Percentiles rank a stretch among this genome's conserved stretches.
Evolutionary conservation across 163 green algal genomes (phyloP).

Genomic region (Scenedesmus sp.): DNA sequence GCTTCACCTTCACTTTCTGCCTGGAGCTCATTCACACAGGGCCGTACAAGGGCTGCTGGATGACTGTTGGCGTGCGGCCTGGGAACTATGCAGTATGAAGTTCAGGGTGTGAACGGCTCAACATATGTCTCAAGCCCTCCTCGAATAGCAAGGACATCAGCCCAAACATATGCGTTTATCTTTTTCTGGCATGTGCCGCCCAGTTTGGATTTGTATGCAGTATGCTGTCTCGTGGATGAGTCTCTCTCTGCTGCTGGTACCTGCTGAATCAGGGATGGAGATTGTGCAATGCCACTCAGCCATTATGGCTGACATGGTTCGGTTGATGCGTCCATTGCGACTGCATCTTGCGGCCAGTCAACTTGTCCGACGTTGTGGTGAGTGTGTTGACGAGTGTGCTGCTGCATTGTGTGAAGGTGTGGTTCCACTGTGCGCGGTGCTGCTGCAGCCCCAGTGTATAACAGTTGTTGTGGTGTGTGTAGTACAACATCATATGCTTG

Average conservation of each 20-base stretch:
- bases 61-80: constrained; percentile 53
- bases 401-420: too few species aligned
- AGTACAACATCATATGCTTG: neutral
- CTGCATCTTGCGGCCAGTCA: neutral
- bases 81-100: constrained; percentile 48
- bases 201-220: too few species aligned
- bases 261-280: too few species aligned
- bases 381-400: neutral
- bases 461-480: neutral
- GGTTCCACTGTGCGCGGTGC: neutral
- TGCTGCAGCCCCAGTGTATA: neutral
- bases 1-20: constrained; percentile 50
- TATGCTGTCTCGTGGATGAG: too few species aligned
- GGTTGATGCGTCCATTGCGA: too few species aligned
- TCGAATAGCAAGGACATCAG: too few species aligned
- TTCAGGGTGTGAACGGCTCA: neutral
- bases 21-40: constrained; percentile 44
- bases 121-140: neutral
- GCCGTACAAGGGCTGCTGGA: constrained; percentile 58
- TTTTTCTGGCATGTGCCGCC: too few species aligned
- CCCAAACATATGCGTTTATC: neutral
- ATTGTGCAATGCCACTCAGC: too few species aligned
- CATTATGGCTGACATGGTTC: too few species aligned
- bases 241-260: too few species aligned
- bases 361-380: neutral